Percentiles rank a stretch among this genome's conserved stretches.
Evolutionary conservation across 1,284 basidiomycete species (phyloP).

Genomic region (Hemileia vastatrix): DNA sequence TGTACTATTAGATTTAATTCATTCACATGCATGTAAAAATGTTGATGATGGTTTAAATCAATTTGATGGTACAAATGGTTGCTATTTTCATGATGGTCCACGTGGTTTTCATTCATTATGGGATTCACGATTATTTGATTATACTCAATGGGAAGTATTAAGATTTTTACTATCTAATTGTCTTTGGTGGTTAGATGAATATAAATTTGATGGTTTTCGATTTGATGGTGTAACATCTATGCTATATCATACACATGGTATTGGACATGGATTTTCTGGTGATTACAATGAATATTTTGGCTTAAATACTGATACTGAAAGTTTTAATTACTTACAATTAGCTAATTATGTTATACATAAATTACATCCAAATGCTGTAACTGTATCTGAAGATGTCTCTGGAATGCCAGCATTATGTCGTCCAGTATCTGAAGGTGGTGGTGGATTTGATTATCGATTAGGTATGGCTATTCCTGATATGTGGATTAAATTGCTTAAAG

Average conservation of each 20-base stretch:
- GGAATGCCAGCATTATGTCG: conserved; percentile 25
- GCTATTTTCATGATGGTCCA: conserved; percentile 11
- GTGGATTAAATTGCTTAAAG: conserved; percentile 90
- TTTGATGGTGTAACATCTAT: conserved; percentile 27
- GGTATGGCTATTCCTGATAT: conserved; percentile 20
- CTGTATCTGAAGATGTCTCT: conserved; percentile 28
- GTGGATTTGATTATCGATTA: conserved; percentile 27
- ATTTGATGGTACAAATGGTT: conserved; percentile 10
- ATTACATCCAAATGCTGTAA: conserved; percentile 25
- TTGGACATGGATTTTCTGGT: conserved; percentile 21
- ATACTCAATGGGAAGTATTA: conserved; percentile 20
- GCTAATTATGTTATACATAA: not conserved
- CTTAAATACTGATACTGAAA: conserved; percentile 19
- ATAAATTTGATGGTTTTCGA: conserved; percentile 27
- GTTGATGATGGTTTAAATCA: conserved; percentile 22
- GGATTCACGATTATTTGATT: conserved; percentile 27
- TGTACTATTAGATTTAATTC: conserved; percentile 27
- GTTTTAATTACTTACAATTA: conserved; percentile 26
- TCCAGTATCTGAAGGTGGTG: conserved; percentile 20
- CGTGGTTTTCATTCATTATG: conserved; percentile 25
- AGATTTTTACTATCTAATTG: conserved; percentile 25
- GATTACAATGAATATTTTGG: conserved; percentile 27
- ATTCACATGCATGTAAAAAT: conserved; percentile 25
- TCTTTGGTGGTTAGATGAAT: conserved; percentile 17
- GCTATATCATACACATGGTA: conserved; percentile 21